A percentile compares a stretch with the other conserved stretches of the same genome.
Evolutionary conservation across 106 monocot species (phyloP).

Genomic region (Dendrobium chrysotoxum): DNA sequence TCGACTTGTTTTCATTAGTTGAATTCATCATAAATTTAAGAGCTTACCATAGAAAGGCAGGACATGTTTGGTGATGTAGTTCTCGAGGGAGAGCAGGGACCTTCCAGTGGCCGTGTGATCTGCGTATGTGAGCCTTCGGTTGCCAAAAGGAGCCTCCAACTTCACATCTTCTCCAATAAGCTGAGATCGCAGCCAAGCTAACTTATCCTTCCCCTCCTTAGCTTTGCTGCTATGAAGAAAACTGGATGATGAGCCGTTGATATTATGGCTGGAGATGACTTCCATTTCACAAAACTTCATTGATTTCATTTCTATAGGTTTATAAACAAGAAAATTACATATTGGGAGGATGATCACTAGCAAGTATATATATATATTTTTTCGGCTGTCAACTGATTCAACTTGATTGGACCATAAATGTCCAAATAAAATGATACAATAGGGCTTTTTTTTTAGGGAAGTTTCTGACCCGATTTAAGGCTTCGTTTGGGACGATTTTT

Average conservation of each 20-base stretch:
- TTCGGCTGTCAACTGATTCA: no score
- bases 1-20: no score
- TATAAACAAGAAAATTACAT: not conserved
- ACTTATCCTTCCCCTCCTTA: slow-evolving; percentile 1
- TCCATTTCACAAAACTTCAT: not conserved
- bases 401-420: no score
- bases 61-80: slow-evolving; percentile 30
- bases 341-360: not conserved
- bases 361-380: no score
- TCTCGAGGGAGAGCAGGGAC: slow-evolving; percentile 28
- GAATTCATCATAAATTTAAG: no score
- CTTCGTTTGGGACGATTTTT: no score
- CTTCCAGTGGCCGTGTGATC: slow-evolving; percentile 48
- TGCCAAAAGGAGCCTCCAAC: slow-evolving; percentile 35
- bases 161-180: slow-evolving; percentile 25
- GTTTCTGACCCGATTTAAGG: no score
- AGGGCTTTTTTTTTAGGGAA: no score
- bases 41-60: slow-evolving; percentile 44
- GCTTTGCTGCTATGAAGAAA: not conserved
- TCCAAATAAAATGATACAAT: no score
- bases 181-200: slow-evolving; percentile 32
- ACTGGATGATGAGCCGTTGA: not conserved
- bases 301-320: not conserved
- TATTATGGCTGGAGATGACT: not conserved
- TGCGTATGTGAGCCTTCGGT: slow-evolving; percentile 30